Evolutionary conservation across 257 asterid genomes (phyloP).

Genomic region (Gynochthodes officinalis): DNA sequence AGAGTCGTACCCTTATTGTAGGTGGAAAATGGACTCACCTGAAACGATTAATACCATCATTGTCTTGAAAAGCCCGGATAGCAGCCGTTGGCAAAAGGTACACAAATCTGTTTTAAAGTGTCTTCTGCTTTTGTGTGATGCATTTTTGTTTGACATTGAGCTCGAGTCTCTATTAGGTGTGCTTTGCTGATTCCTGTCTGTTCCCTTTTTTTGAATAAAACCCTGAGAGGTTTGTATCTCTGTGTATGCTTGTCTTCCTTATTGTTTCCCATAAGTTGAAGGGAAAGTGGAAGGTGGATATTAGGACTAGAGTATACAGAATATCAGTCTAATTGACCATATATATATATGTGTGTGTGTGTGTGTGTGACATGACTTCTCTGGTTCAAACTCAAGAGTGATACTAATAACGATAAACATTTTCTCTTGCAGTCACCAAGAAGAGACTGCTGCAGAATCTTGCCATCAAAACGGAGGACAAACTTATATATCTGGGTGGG

Average conservation of each 20-base stretch:
- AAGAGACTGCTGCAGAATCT: conserved; percentile 82
- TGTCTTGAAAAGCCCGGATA: conserved; percentile 62
- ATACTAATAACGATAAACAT: not conserved
- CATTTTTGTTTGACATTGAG: not conserved
- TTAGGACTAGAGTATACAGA: too few relatives aligned
- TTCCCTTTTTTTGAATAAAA: not conserved
- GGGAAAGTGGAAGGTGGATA: too few relatives aligned
- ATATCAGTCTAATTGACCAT: too few relatives aligned
- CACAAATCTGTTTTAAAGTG: not conserved
- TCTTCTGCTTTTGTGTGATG: not conserved
- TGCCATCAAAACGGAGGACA: conserved; percentile 55
- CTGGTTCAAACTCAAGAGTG: too few relatives aligned
- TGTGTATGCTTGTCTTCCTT: too few relatives aligned
- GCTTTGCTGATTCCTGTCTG: not conserved
- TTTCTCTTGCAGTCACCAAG: conserved; percentile 44
- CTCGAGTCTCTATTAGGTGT: not conserved
- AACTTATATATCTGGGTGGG: conserved; percentile 71
- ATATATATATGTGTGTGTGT: too few relatives aligned
- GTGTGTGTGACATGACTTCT: not conserved
- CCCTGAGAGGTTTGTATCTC: too few relatives aligned
- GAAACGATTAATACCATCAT: conserved; percentile 43
- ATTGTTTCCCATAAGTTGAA: too few relatives aligned
- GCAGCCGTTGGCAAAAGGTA: conserved; percentile 66
- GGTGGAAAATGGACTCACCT: conserved; percentile 63
- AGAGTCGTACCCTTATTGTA: conserved; percentile 53